phyloP scores from a whole-genome alignment of 2,329 filamentous ascomycete genomes.

The Phialophora verrucosa region DNA sequence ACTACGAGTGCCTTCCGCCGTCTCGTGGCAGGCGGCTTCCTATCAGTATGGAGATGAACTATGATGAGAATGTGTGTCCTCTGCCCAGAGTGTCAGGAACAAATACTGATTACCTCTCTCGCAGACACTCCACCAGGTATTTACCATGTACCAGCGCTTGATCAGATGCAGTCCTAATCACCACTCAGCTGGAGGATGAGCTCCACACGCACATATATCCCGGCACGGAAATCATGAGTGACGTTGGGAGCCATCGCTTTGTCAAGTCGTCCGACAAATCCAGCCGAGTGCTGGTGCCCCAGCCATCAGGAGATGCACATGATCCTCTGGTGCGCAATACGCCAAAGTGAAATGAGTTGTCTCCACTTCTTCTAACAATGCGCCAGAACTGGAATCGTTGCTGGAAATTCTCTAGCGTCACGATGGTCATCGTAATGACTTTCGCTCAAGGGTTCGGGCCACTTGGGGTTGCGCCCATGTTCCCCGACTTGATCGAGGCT shows the following conservation, averaged over 20 bases:
- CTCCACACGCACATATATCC: slow-evolving; percentile 60
- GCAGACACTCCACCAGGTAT: slow-evolving; percentile 13
- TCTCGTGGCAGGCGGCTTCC: background rate
- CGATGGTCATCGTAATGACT: slow-evolving; percentile 19
- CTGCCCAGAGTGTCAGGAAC: background rate
- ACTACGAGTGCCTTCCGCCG: background rate
- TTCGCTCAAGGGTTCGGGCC: slow-evolving; percentile 16
- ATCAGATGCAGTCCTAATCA: background rate
- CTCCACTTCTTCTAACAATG: background rate
- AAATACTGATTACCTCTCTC: background rate
- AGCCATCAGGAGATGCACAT: slow-evolving; percentile 48
- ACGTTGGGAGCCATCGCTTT: slow-evolving; percentile 67
- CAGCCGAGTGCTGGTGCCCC: slow-evolving; percentile 50
- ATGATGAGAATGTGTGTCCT: slow-evolving; percentile 48
- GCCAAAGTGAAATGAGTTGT: slow-evolving; percentile 1
- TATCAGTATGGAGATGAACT: slow-evolving; percentile 57
- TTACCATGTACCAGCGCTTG: background rate
- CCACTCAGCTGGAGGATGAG: slow-evolving; percentile 25
- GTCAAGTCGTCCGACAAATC: slow-evolving; percentile 56
- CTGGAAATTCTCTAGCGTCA: slow-evolving; percentile 57
- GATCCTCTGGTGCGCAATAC: slow-evolving; percentile 44
- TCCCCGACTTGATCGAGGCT: slow-evolving; percentile 14
- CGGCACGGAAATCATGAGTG: slow-evolving; percentile 58
- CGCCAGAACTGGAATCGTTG: slow-evolving; percentile 54
- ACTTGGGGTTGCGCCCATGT: slow-evolving; percentile 10